A percentile compares a stretch with the other conserved stretches of the same genome.
These are phyloP conservation scores for Albifimbria verrucaria DNA, from an alignment of 2,329 filamentous ascomycete genomes.

Conservation along the genomic window DNA sequence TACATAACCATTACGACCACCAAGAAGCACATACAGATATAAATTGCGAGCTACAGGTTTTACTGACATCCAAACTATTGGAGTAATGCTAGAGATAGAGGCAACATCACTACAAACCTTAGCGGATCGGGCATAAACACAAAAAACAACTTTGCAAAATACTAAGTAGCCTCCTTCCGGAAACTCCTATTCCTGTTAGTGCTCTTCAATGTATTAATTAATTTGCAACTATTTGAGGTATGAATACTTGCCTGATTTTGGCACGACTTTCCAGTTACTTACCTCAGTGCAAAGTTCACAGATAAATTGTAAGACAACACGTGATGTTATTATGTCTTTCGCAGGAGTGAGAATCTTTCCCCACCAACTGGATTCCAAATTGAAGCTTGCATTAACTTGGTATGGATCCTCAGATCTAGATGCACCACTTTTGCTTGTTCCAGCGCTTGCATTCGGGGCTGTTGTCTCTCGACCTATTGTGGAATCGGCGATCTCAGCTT, in stretches of 20 bases:
- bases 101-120: not conserved
- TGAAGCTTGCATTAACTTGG: not conserved
- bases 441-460: not conserved
- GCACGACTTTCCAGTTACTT: not conserved
- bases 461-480: not conserved
- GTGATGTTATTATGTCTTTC: not conserved
- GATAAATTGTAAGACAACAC: not conserved
- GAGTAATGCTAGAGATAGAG: not conserved
- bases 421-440: not conserved
- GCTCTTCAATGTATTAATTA: not conserved
- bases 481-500: not conserved
- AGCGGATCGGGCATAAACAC: not conserved
- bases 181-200: not conserved
- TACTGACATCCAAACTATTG: not conserved
- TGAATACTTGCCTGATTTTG: not conserved
- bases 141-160: not conserved
- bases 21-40: not conserved
- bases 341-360: not conserved
- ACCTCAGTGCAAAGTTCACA: not conserved
- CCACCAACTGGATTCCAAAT: not conserved
- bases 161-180: not conserved
- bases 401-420: not conserved
- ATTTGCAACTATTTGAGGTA: not conserved
- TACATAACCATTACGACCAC: not conserved
- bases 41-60: not conserved